phyloP scores from a whole-genome alignment of 257 asterid species.

The Fraxinus anomala region DNA sequence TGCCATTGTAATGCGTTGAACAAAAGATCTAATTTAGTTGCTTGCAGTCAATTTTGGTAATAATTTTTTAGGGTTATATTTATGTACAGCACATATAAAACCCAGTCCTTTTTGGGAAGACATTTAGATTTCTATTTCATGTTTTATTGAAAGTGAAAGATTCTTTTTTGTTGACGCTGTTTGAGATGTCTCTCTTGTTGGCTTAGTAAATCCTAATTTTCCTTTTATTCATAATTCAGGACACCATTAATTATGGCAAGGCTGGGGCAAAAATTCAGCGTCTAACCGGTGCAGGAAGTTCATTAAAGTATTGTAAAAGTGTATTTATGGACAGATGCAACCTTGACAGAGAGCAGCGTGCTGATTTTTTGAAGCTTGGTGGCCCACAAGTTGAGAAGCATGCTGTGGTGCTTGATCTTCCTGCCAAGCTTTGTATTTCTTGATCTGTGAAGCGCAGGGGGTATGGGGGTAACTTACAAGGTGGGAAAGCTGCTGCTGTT shows the following conservation, averaged over 20 bases:
- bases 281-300: constrained; percentile 56
- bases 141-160: neutral
- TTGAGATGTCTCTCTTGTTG: constrained; percentile 10
- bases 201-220: neutral
- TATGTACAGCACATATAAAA: too few species aligned
- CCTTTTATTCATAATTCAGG: constrained; percentile 48
- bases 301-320: constrained; percentile 71
- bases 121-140: neutral
- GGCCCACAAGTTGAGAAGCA: constrained; percentile 64
- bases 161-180: neutral
- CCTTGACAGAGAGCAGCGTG: constrained; percentile 74
- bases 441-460: constrained; percentile 75
- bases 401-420: constrained; percentile 84
- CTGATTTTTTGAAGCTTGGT: constrained; percentile 74
- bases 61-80: neutral
- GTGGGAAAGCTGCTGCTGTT: constrained; percentile 90
- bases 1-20: neutral
- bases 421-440: constrained; percentile 81
- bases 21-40: neutral
- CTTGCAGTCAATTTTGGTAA: neutral
- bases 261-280: constrained; percentile 80
- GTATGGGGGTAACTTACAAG: constrained; percentile 93
- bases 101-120: too few species aligned
- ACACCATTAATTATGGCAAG: constrained; percentile 74
- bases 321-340: constrained; percentile 88